A percentile compares a stretch with the other conserved stretches of the same genome.
Evolutionary conservation across 2,329 filamentous ascomycete genomes (phyloP).

Genomic region (Sporothrix luriei): DNA sequence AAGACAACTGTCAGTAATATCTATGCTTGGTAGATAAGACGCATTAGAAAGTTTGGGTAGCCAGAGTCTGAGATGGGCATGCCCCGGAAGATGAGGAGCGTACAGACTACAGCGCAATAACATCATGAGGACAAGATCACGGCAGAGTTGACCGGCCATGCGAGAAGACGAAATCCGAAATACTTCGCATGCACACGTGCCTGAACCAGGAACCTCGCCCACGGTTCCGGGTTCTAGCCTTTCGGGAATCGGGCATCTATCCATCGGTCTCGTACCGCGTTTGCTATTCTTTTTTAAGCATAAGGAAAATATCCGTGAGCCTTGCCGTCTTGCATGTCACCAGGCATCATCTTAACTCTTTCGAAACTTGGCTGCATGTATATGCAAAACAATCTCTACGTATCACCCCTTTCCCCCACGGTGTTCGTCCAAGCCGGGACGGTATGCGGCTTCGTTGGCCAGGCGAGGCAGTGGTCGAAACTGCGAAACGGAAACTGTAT

Average conservation of each 20-base stretch:
- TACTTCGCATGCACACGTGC: background rate
- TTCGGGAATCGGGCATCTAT: background rate
- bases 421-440: constrained; percentile 7
- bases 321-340: background rate
- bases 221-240: constrained; percentile 6
- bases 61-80: background rate
- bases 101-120: background rate
- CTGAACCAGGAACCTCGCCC: background rate
- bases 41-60: background rate
- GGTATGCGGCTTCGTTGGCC: background rate
- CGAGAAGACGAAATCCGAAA: background rate
- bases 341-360: background rate
- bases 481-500: background rate
- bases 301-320: background rate
- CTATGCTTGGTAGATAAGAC: background rate
- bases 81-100: background rate
- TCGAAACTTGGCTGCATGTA: background rate
- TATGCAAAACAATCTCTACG: background rate
- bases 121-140: background rate
- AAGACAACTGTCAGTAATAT: background rate
- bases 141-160: background rate
- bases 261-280: too few relatives aligned
- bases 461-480: background rate
- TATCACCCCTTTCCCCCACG: background rate
- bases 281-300: background rate